Base-by-base conservation (phyloP, 352 stramenopile genomes). In the Pythium angustatum region DNA sequence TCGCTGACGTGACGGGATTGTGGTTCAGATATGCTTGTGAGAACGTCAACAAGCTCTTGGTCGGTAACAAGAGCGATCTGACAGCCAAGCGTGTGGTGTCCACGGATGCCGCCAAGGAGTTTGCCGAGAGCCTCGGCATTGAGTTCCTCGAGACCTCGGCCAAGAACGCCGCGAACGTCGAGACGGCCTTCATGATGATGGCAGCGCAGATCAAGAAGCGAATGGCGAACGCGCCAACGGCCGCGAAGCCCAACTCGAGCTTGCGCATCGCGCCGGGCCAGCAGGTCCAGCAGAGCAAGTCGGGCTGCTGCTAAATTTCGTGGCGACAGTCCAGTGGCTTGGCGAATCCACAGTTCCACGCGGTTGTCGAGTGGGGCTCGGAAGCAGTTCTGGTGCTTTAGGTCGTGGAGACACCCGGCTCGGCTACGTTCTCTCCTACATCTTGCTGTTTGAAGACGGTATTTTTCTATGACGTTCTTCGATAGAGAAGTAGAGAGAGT, bases 41-140 rank as follows among this genome's bases (percentile, higher is more conserved):
- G 85, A 85, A 99, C 86, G 64, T 98, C 81, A 91, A 91, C 78
- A 99, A 99, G 81, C 79, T 99, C 33, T 78, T 99, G 31, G 94
- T 99, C 17, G 97, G 96, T 53, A 99, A 99, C 84, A 99, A 99
- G 87, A 98, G 82, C 64, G 97, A 99, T 91, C 72, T 96, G 62
- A 91, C 81, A 57, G 88, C 92, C 71, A 96, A 98, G 76, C 93
- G 89, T 60, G 95, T 97, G 19, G 96, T 99, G 28, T 94, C 92
- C 47, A 97, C 89, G 31, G 93, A 98, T 30, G 83, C 92, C 28
- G 96, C 95, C 24, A 96, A 97, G 77, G 88, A 93, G 71, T 91
- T 96, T 62, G 88, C 88, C 30, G 85, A 96, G 57, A 94, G 86
- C 65, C 61, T 95, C 36, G 86, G 82, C 44, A 95, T 94, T 75